Conservation (phyloP, 208 protist genomes). For the Acanthamoeba castellanii region DNA sequence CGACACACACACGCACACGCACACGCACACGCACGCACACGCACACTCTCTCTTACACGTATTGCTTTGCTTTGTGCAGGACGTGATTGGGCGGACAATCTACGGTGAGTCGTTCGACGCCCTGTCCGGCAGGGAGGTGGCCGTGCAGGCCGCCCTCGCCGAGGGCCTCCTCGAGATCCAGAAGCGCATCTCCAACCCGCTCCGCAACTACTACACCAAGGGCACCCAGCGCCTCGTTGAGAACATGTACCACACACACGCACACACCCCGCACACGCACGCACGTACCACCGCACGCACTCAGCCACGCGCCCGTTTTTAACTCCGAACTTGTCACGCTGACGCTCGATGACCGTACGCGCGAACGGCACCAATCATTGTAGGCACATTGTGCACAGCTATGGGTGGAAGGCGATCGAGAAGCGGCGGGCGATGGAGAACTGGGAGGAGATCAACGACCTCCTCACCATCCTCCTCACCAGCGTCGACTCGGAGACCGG, state of each 20-base stretch:
- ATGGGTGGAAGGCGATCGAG: conserved; percentile 15
- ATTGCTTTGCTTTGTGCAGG: not conserved
- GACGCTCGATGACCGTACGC: not conserved
- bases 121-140: not conserved
- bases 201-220: not conserved
- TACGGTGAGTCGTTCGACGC: conserved; percentile 39
- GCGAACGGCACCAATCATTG: too few relatives aligned
- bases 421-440: not conserved
- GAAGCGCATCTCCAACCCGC: conserved; percentile 31
- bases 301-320: too few relatives aligned
- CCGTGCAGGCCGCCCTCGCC: not conserved
- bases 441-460: conserved; percentile 6
- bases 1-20: too few relatives aligned
- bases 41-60: not conserved
- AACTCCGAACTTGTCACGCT: too few relatives aligned
- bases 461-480: not conserved
- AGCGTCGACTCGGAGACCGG: conserved; percentile 25
- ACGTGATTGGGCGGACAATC: conserved; percentile 27
- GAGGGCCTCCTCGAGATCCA: conserved; percentile 25
- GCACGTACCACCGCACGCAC: too few relatives aligned
- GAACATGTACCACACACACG: conserved; percentile 51
- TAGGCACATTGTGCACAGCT: conserved; percentile 8
- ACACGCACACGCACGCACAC: not conserved
- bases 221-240: not conserved
- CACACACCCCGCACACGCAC: too few relatives aligned